Percentiles rank a stretch among this genome's conserved stretches.
Evolutionary conservation across 2,329 filamentous ascomycete species (phyloP).

Genomic region (Cytospora mali): DNA sequence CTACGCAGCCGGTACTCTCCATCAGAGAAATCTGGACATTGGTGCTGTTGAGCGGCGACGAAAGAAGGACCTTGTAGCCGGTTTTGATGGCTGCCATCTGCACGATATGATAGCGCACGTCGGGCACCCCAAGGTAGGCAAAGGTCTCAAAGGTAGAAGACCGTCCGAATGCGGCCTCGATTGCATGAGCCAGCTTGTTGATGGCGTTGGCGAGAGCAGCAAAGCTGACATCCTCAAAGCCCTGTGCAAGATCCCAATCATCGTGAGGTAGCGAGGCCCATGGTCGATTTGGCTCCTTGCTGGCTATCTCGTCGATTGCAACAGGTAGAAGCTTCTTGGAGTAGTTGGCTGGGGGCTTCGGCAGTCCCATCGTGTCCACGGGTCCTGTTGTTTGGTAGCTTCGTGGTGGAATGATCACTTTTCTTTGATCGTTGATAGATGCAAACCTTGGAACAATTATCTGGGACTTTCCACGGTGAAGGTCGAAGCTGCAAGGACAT

Average conservation of each 20-base stretch:
- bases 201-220: conserved; percentile 29
- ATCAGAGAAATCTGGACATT: conserved; percentile 29
- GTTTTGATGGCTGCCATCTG: conserved; percentile 31
- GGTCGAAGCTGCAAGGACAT: neutral
- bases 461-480: neutral
- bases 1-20: conserved; percentile 27
- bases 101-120: conserved; percentile 31
- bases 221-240: conserved; percentile 32
- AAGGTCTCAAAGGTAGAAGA: conserved; percentile 29
- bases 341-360: conserved; percentile 9
- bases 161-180: conserved; percentile 26
- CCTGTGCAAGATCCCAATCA: conserved; percentile 29
- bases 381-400: neutral
- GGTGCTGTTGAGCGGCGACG: conserved; percentile 31
- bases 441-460: neutral
- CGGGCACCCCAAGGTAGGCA: conserved; percentile 30
- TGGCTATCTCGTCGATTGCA: conserved; percentile 29
- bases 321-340: conserved; percentile 29
- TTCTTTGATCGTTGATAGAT: neutral
- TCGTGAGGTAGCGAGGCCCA: conserved; percentile 31
- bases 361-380: conserved; percentile 19
- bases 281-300: conserved; percentile 25
- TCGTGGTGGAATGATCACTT: neutral
- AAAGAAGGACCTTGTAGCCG: conserved; percentile 30
- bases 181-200: conserved; percentile 31